These are phyloP conservation scores for Termitomyces titanicus DNA, from an alignment of 768 basidiomycete species.

Conservation along the genomic window DNA sequence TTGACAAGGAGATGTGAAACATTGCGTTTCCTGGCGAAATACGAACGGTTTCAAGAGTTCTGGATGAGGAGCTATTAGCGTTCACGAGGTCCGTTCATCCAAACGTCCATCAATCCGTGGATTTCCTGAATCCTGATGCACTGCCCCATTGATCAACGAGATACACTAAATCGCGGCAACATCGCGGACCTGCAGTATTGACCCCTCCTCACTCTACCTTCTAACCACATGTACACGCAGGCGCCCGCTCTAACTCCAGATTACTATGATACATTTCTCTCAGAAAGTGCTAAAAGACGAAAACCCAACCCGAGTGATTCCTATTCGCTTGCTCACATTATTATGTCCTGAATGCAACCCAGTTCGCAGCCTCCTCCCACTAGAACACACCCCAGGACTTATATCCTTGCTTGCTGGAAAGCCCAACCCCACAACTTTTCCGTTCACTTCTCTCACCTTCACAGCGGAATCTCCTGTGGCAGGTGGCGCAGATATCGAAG, in stretches of 20 bases:
- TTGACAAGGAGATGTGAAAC: too few species aligned
- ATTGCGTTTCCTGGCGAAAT: too few species aligned
- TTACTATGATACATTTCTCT: slow-evolving; percentile 62
- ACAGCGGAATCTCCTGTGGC: slow-evolving; percentile 49
- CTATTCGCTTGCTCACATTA: background rate
- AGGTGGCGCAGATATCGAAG: slow-evolving; percentile 31
- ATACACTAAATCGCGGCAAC: too few species aligned
- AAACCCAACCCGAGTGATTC: slow-evolving; percentile 61
- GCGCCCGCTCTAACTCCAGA: slow-evolving; percentile 38
- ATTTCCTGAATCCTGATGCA: too few species aligned
- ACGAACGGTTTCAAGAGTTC: too few species aligned
- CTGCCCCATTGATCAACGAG: too few species aligned
- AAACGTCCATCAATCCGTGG: too few species aligned
- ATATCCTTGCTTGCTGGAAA: slow-evolving; percentile 88
- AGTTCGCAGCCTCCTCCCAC: slow-evolving; percentile 69
- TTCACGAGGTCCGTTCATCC: too few species aligned
- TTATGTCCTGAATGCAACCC: background rate
- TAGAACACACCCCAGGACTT: slow-evolving; percentile 75
- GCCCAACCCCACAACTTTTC: slow-evolving; percentile 89
- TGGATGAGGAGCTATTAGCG: too few species aligned
- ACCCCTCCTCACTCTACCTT: background rate
- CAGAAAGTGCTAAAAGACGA: slow-evolving; percentile 54
- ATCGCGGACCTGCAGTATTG: too few species aligned
- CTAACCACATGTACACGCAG: background rate
- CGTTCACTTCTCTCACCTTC: slow-evolving; percentile 78